phyloP scores from a whole-genome alignment of 2,329 filamentous ascomycete species.

The Domatiomyces globalis region DNA sequence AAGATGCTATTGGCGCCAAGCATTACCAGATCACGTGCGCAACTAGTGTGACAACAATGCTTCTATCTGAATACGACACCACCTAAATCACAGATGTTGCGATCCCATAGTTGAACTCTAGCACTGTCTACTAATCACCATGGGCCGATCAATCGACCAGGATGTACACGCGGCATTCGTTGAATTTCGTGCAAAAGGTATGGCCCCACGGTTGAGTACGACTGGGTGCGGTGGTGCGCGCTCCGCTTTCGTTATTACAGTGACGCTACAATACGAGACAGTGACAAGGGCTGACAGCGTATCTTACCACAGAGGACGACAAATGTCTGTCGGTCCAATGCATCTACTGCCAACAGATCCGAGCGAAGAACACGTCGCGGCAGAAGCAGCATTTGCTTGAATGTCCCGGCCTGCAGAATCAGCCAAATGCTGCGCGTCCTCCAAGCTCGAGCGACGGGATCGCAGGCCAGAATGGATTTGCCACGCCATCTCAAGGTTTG shows the following conservation, averaged over 20 bases:
- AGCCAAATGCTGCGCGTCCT: conserved; percentile 30
- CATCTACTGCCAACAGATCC: conserved; percentile 40
- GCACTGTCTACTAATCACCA: conserved; percentile 16
- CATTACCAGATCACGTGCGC: neutral
- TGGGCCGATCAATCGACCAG: conserved; percentile 39
- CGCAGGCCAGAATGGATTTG: conserved; percentile 30
- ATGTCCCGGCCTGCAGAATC: conserved; percentile 35
- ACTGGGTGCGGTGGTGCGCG: neutral
- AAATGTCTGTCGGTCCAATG: conserved; percentile 40
- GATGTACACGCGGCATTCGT: conserved; percentile 40
- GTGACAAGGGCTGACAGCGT: conserved; percentile 32
- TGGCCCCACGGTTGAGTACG: neutral
- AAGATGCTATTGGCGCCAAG: neutral
- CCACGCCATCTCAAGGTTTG: conserved; percentile 23
- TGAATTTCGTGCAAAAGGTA: conserved; percentile 38
- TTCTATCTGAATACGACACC: neutral
- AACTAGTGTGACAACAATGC: neutral
- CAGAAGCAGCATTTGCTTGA: conserved; percentile 39
- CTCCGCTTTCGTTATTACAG: conserved; percentile 4
- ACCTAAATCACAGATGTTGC: neutral
- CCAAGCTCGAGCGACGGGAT: conserved; percentile 27
- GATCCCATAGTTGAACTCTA: neutral
- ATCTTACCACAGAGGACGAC: conserved; percentile 16
- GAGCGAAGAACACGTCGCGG: conserved; percentile 39
- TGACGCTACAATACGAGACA: conserved; percentile 19